Base-by-base conservation (phyloP, 495 filamentous ascomycete genomes). In the Xylaria telfairii region DNA sequence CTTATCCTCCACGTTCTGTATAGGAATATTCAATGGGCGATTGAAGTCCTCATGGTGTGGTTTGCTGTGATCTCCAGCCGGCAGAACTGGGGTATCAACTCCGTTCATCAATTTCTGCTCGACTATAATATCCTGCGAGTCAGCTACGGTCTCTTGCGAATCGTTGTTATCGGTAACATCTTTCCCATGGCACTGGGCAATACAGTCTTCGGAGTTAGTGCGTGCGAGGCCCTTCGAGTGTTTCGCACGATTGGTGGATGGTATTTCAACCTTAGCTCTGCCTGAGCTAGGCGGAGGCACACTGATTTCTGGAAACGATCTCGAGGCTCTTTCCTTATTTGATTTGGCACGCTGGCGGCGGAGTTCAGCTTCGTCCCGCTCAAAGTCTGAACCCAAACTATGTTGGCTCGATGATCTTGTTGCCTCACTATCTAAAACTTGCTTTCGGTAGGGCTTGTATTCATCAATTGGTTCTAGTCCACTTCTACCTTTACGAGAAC, bases 241-340 rank as follows among this genome's bases (percentile, higher is more conserved):
- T 64, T 70, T 76, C 53, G 74, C 74, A 26, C 76, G 76, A 30
- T 71, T 82, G 5, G 81, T 82, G 5, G 81, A 79, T 26, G 83
- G 82, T 0, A 84, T 79, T 56, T 83, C 82, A 19, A 82, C 72
- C 44, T 76, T 74, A 8, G 76, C 73, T 34, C 75, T 69, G 30
- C 75, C 73, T 10, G 49, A 24, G 59, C 37, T 67, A n/a, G 75
- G 66, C n/a, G 69, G 77, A 19, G 76, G 68, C n/a, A 85, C 65
- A 67, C 72, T 80, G 32, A 85, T 81, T 30, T 74, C 70, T 2
- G 73, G 77, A 12, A 85, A 75, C 8, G 79, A 75, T 57, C 72
- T 80, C 28, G 78, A 69, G 0, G 80, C 83, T 32, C 76, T 81
- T 53, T 81, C 76, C 57, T 81, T 78, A 24, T 73, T 81, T 15